phyloP scores from a whole-genome alignment of 2,329 filamentous ascomycete species.

The Daldinia eschscholtzii region DNA sequence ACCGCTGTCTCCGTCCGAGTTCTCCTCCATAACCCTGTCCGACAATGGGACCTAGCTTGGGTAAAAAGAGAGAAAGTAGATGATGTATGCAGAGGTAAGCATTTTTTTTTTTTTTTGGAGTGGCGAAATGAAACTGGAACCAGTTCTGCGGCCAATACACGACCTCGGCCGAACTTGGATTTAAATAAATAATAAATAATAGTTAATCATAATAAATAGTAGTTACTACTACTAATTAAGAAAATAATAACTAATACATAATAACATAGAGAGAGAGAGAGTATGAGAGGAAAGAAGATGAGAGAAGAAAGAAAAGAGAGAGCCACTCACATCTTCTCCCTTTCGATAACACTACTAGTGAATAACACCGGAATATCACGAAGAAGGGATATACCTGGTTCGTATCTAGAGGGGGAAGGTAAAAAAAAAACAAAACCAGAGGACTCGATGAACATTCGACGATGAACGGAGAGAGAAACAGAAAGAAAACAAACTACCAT shows the following conservation, averaged over 20 bases:
- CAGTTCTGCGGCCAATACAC: slow-evolving; percentile 57
- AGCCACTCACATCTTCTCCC: slow-evolving; percentile 42
- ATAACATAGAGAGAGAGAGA: neutral
- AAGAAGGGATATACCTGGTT: slow-evolving; percentile 56
- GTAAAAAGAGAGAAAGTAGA: slow-evolving; percentile 50
- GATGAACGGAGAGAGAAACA: slow-evolving; percentile 38
- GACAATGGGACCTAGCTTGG: slow-evolving; percentile 51
- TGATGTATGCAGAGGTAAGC: slow-evolving; percentile 57
- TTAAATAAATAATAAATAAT: slow-evolving; percentile 36
- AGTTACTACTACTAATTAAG: slow-evolving; percentile 1
- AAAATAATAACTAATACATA: slow-evolving; percentile 17
- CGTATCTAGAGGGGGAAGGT: slow-evolving; percentile 45
- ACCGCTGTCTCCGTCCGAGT: slow-evolving; percentile 49
- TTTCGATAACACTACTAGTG: slow-evolving; percentile 1
- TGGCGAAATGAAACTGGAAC: slow-evolving; percentile 60
- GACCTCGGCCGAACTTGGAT: slow-evolving; percentile 51
- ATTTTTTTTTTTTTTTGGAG: slow-evolving; percentile 52
- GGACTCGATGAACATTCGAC: neutral
- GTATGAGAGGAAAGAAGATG: neutral
- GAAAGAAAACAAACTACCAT: slow-evolving; percentile 48
- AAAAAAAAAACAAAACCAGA: slow-evolving; percentile 33
- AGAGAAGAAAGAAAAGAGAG: neutral
- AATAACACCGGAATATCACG: slow-evolving; percentile 39
- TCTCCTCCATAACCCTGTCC: slow-evolving; percentile 50
- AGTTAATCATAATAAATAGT: slow-evolving; percentile 22